Evolutionary conservation across 305 asterid genomes (phyloP).

Genomic region (Rubia occidens): DNA sequence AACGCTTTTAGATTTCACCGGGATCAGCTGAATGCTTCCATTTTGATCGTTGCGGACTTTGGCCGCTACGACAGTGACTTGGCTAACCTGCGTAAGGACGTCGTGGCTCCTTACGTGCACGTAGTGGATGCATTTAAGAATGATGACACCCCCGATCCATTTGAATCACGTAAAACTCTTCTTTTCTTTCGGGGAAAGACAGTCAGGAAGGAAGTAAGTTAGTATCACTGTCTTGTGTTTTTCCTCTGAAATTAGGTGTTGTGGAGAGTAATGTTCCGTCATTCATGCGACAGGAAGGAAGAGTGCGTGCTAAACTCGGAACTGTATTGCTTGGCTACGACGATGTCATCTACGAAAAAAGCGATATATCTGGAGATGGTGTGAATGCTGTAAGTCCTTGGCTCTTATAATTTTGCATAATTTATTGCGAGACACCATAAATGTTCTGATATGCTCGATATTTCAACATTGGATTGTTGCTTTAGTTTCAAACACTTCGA

Average conservation of each 20-base stretch:
- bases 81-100: conserved; percentile 71
- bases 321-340: conserved; percentile 41
- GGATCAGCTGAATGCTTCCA: conserved; percentile 59
- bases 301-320: conserved; percentile 56
- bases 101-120: conserved; percentile 90
- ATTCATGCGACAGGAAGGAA: conserved; percentile 70
- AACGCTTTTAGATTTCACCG: conserved; percentile 89
- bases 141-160: conserved; percentile 60
- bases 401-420: neutral
- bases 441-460: neutral
- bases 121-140: conserved; percentile 53
- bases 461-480: neutral
- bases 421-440: neutral
- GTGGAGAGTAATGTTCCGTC: conserved; percentile 7
- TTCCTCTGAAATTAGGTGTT: neutral
- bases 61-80: conserved; percentile 56
- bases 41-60: conserved; percentile 86
- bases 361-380: conserved; percentile 67
- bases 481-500: neutral
- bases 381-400: conserved; percentile 72
- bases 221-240: conserved; percentile 6
- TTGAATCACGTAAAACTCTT: conserved; percentile 60
- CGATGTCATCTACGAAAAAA: conserved; percentile 63
- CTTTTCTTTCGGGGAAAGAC: conserved; percentile 96
- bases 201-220: conserved; percentile 74